Evolutionary conservation across 495 filamentous ascomycete genomes (phyloP).

Genomic region (Cladorrhinum samala): DNA sequence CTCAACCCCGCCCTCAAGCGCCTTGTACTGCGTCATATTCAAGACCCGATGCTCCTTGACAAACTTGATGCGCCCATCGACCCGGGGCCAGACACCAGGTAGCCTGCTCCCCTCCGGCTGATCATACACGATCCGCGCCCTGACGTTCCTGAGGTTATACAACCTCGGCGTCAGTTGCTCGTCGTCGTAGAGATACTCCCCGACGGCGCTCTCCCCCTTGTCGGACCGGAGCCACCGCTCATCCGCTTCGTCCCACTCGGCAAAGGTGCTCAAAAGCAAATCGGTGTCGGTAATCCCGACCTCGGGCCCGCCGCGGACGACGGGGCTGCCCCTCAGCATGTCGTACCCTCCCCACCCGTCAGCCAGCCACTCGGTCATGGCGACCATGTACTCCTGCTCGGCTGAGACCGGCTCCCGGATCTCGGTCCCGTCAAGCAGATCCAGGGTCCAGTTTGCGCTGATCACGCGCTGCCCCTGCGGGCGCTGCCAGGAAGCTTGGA

Average conservation of each 20-base stretch:
- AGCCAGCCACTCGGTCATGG: slow-evolving; percentile 3
- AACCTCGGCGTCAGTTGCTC: neutral
- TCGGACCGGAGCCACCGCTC: neutral
- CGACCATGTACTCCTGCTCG: neutral
- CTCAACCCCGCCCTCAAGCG: neutral
- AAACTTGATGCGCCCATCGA: neutral
- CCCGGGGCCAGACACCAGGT: neutral
- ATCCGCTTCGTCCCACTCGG: neutral
- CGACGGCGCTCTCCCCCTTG: neutral
- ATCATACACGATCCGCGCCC: neutral
- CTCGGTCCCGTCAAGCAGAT: neutral
- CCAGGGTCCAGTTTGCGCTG: neutral
- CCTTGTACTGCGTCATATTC: neutral
- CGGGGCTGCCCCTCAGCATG: neutral
- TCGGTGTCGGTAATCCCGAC: slow-evolving; percentile 2
- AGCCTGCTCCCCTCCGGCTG: neutral
- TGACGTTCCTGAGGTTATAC: neutral
- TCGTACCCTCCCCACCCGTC: neutral
- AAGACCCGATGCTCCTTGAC: neutral
- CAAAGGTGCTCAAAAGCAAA: neutral
- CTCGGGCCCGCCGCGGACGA: neutral
- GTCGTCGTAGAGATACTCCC: neutral
- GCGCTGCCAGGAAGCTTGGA: neutral
- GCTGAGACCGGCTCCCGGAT: neutral
- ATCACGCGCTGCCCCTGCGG: neutral